A percentile compares a stretch with the other conserved stretches of the same genome.
Conservation (phyloP, 2,329 filamentous ascomycete genomes). For the Teratosphaeriaceae sp. region DNA sequence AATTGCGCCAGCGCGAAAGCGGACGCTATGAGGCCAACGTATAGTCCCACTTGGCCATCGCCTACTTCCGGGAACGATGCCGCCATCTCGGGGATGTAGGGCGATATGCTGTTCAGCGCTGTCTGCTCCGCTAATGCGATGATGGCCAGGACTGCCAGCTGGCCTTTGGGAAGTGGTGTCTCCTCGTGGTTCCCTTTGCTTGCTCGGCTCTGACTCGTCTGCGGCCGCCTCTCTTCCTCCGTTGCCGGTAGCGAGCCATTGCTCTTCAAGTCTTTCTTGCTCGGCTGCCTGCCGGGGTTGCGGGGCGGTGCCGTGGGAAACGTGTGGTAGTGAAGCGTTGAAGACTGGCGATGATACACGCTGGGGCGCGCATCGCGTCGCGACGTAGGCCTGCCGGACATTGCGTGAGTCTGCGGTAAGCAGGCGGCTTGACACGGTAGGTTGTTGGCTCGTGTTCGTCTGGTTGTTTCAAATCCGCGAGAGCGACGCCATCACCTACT, state of each 20-base stretch:
- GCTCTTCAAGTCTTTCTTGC: constrained; percentile 17
- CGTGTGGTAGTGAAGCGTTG: constrained; percentile 68
- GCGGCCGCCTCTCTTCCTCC: not conserved
- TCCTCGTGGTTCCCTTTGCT: constrained; percentile 35
- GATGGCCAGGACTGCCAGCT: constrained; percentile 77
- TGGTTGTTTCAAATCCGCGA: too few species aligned
- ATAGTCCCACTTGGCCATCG: constrained; percentile 65
- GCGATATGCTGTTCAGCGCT: constrained; percentile 90
- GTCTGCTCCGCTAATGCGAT: constrained; percentile 93
- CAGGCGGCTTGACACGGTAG: too few species aligned
- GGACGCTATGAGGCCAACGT: constrained; percentile 84
- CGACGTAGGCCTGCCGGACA: not conserved
- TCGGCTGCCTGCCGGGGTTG: constrained; percentile 50
- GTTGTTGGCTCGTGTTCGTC: too few species aligned
- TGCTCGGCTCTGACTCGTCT: not conserved
- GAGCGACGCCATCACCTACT: too few species aligned
- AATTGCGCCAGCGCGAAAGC: constrained; percentile 90
- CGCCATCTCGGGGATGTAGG: constrained; percentile 92
- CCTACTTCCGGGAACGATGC: constrained; percentile 76
- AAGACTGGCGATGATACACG: constrained; percentile 39
- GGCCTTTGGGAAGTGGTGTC: constrained; percentile 73
- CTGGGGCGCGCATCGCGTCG: not conserved
- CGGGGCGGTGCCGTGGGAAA: constrained; percentile 70
- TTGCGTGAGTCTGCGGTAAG: not conserved
- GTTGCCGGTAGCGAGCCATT: constrained; percentile 14